Conservation (phyloP, 805 yeast species). For the Ogataea nonfermentans region DNA sequence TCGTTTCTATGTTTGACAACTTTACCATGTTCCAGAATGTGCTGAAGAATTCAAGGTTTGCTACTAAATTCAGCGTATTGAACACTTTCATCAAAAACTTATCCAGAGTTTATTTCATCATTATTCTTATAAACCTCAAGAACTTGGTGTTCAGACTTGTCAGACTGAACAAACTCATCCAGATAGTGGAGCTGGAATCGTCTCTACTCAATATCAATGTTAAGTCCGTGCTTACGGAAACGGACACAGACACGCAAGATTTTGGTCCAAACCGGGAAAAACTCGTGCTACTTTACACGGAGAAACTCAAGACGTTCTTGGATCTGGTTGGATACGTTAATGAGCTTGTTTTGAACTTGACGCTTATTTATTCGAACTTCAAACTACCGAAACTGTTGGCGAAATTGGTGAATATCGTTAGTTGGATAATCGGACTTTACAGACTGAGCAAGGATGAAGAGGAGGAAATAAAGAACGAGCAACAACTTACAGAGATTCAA, state of each 20-base stretch:
- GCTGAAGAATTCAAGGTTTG: conserved; percentile 15
- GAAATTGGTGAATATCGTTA: conserved; percentile 24
- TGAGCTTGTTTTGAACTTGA: conserved; percentile 31
- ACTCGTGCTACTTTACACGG: conserved; percentile 24
- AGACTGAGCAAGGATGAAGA: conserved; percentile 29
- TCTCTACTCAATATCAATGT: conserved; percentile 12
- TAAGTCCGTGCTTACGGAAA: neutral
- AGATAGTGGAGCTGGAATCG: conserved; percentile 25
- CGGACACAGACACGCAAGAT: conserved; percentile 3
- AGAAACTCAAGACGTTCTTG: conserved; percentile 24
- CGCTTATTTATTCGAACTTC: conserved; percentile 22
- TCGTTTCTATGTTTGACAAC: conserved; percentile 30
- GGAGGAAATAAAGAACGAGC: conserved; percentile 18
- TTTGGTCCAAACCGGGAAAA: conserved; percentile 15
- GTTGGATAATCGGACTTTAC: conserved; percentile 32
- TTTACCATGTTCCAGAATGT: conserved; percentile 29
- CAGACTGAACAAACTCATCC: conserved; percentile 24
- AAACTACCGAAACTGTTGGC: conserved; percentile 23
- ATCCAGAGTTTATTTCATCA: conserved; percentile 30
- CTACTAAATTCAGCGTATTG: conserved; percentile 15
- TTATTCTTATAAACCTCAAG: conserved; percentile 29
- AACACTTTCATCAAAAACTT: conserved; percentile 21
- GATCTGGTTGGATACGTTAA: conserved; percentile 32
- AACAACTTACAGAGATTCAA: conserved; percentile 6
- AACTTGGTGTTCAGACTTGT: conserved; percentile 23